Conservation (phyloP, 169 alveolate genomes). For the Eimeria falciformis region DNA sequence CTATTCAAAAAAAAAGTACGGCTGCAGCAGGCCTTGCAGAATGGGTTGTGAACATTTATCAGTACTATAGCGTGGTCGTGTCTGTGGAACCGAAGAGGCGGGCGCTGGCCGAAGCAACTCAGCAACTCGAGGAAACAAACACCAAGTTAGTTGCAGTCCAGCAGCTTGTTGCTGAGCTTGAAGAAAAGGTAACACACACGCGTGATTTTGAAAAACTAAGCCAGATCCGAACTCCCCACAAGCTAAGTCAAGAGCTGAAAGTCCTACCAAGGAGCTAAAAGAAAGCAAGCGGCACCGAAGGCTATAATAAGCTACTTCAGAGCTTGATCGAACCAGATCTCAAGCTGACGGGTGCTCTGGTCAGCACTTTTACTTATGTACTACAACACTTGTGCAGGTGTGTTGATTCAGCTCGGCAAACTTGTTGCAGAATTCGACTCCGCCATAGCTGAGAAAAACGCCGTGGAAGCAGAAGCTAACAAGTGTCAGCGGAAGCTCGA, state of each 20-base stretch:
- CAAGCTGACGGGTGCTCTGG: no score
- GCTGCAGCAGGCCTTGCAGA: slow-evolving; percentile 95
- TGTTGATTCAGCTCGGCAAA: slow-evolving; percentile 60
- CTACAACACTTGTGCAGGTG: neutral
- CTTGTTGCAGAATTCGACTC: slow-evolving; percentile 85
- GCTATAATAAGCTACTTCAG: no score
- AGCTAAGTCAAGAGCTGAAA: no score
- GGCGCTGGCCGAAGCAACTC: slow-evolving; percentile 95
- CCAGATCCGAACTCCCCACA: no score
- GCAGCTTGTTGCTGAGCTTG: slow-evolving; percentile 88
- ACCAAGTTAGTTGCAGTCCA: slow-evolving; percentile 90
- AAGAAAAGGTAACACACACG: slow-evolving; percentile 79
- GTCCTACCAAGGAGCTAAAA: no score
- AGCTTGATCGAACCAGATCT: no score
- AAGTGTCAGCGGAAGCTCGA: slow-evolving; percentile 95
- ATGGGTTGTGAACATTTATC: slow-evolving; percentile 91
- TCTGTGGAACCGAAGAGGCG: slow-evolving; percentile 95
- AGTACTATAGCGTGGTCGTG: slow-evolving; percentile 94
- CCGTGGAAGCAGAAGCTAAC: slow-evolving; percentile 94
- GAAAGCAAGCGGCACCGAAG: no score
- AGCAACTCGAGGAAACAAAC: slow-evolving; percentile 92
- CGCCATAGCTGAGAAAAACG: slow-evolving; percentile 95
- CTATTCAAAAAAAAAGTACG: slow-evolving; percentile 92
- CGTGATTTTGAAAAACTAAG: no score
- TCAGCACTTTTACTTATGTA: no score